These are phyloP conservation scores for Anisodus tanguticus DNA, from an alignment of 257 asterid species.

Conservation along the genomic window DNA sequence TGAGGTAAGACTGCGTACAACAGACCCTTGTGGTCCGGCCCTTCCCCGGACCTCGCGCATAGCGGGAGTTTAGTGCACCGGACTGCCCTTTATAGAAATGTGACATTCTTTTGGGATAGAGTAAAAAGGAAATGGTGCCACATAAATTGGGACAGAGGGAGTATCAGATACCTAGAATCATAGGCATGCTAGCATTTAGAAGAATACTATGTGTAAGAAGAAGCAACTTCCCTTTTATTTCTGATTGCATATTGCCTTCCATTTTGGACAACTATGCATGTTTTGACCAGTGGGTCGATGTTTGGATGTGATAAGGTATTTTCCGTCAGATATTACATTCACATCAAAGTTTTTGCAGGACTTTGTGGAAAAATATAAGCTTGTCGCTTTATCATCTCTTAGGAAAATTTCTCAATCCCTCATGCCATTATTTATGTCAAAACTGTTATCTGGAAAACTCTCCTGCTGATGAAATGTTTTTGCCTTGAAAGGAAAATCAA, in stretches of 20 bases:
- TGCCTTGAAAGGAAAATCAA: not conserved
- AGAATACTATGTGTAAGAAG: not conserved
- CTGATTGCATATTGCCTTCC: constrained; percentile 6
- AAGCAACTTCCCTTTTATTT: not conserved
- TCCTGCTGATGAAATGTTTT: not conserved
- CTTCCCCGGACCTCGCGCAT: too few relatives aligned
- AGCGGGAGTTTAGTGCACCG: too few relatives aligned
- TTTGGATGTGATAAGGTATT: not conserved
- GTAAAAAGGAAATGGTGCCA: too few relatives aligned
- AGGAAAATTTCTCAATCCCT: not conserved
- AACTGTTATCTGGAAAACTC: not conserved
- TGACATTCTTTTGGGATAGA: too few relatives aligned
- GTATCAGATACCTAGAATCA: not conserved
- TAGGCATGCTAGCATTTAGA: not conserved
- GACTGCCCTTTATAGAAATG: too few relatives aligned
- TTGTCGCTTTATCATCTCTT: not conserved
- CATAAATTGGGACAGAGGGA: too few relatives aligned
- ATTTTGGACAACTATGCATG: not conserved
- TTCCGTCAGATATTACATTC: not conserved
- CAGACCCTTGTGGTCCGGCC: too few relatives aligned
- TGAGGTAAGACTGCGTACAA: too few relatives aligned
- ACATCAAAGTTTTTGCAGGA: not conserved
- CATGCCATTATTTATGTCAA: not conserved
- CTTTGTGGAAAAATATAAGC: not conserved
- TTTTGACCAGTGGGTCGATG: not conserved